A percentile compares a stretch with the other conserved stretches of the same genome.
Evolutionary conservation across 495 filamentous ascomycete genomes (phyloP).

Genomic region (Hypoxylon trugodes): DNA sequence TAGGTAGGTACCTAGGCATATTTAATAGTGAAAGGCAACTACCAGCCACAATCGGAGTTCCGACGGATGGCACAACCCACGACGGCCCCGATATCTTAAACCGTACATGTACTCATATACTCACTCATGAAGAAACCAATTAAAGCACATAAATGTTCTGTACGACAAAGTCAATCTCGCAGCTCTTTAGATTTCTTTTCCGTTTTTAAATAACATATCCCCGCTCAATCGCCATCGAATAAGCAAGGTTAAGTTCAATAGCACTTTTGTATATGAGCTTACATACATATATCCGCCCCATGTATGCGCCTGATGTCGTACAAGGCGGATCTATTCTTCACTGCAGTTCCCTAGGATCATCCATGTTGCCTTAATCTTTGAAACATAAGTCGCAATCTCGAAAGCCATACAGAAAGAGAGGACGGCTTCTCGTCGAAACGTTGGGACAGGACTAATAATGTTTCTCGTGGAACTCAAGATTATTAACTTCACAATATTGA

Average conservation of each 20-base stretch:
- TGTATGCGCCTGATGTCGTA: not conserved
- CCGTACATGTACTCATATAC: too few species aligned
- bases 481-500: not conserved
- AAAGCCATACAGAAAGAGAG: not conserved
- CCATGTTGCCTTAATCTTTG: slow-evolving; percentile 17
- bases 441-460: slow-evolving; percentile 1
- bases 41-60: slow-evolving; percentile 36
- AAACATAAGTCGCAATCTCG: slow-evolving; percentile 20
- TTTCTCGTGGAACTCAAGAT: not conserved
- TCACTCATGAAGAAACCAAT: too few species aligned
- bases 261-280: slow-evolving; percentile 3
- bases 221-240: too few species aligned
- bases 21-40: too few species aligned
- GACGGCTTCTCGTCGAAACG: slow-evolving; percentile 10
- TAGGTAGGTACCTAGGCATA: too few species aligned
- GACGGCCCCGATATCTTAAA: slow-evolving; percentile 10
- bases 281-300: not conserved
- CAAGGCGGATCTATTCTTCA: not conserved
- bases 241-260: slow-evolving; percentile 6
- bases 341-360: slow-evolving; percentile 8
- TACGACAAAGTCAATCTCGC: not conserved
- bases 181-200: too few species aligned
- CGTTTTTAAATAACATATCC: too few species aligned
- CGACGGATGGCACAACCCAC: slow-evolving; percentile 15
- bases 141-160: too few species aligned